Evolutionary conservation across 352 stramenopile species (phyloP), one percentile per base, ranked within the genome.

Genomic region (Peronospora farinosa): DNA sequence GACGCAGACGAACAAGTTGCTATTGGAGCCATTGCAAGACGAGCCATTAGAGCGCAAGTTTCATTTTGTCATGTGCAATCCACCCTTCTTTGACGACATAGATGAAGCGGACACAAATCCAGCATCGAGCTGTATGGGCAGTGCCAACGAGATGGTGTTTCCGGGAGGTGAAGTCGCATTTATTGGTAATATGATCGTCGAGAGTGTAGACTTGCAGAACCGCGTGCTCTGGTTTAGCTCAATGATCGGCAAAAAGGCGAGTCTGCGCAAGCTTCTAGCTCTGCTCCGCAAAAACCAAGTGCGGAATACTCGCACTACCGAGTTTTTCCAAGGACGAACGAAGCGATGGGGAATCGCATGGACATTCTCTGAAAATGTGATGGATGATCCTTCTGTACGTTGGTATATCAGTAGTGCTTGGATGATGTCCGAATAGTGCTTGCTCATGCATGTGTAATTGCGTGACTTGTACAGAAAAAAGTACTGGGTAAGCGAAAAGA

Each of bases 1-100:
- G 12, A 78, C 69, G 1, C 28, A 64, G 12, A 84, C 75, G 0
- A 57, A 64, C 16, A 54, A 65, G 0, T 42, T 91, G 21, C 37
- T 89, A 13, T 36, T 54, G 4, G 77, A 91, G 40, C 72, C 77
- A 3, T 45, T 89, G 25, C 40, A 60, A 13, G 51, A 67, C 5
- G 59, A 72, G 19, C 51, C 53, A 2, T 6, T 15, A 0, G 33
- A 51, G 9, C 31, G 54, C 10, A 65, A 64, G 10, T 74, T 97
- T 53, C 74, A 97, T 35, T 98, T 98, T 69, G 74, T 83, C 38
- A 97, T 98, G 88, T 98, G 93, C 36, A 98, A 98, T 62, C 96
- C 96, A 42, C 96, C 96, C 0, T 98, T 98, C 74, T 98, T 92
- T 42, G 74, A 96, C 41, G 62, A 75, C 27, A 81, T 85, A 48